phyloP scores from a whole-genome alignment of 2,329 filamentous ascomycete genomes.

The Fusarium mangiferae region DNA sequence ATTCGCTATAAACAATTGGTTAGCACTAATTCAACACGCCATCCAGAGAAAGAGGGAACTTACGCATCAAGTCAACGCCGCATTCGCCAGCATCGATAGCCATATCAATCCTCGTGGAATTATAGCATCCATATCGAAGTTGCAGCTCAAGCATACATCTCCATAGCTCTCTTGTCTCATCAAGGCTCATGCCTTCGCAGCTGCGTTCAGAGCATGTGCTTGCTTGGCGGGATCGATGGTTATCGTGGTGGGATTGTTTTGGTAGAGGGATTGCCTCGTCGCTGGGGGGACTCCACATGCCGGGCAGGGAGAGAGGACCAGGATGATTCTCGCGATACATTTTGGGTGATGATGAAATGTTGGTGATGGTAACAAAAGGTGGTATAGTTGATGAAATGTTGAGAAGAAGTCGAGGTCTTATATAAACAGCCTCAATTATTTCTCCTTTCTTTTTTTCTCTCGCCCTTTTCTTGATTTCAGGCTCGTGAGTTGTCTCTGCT shows the following conservation, averaged over 20 bases:
- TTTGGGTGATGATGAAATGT: neutral
- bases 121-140: conserved; percentile 59
- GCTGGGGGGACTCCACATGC: conserved; percentile 32
- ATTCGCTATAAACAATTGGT: conserved; percentile 43
- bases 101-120: conserved; percentile 60
- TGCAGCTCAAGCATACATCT: conserved; percentile 61
- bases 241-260: conserved; percentile 22
- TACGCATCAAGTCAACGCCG: conserved; percentile 57
- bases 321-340: conserved; percentile 41
- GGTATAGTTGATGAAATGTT: neutral
- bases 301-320: conserved; percentile 32
- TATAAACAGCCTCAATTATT: neutral
- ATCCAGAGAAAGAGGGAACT: conserved; percentile 30
- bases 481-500: conserved; percentile 42
- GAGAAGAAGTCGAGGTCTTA: conserved; percentile 6
- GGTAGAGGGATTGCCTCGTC: conserved; percentile 22
- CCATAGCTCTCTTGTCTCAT: conserved; percentile 58
- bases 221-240: conserved; percentile 36
- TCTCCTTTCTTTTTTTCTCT: neutral
- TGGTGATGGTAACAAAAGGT: neutral
- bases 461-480: conserved; percentile 11
- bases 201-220: conserved; percentile 46
- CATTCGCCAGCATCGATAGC: conserved; percentile 55
- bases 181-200: conserved; percentile 48
- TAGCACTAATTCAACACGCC: neutral